Evolutionary conservation across 2,329 filamentous ascomycete genomes (phyloP).

Genomic region (Talaromyces sp.): DNA sequence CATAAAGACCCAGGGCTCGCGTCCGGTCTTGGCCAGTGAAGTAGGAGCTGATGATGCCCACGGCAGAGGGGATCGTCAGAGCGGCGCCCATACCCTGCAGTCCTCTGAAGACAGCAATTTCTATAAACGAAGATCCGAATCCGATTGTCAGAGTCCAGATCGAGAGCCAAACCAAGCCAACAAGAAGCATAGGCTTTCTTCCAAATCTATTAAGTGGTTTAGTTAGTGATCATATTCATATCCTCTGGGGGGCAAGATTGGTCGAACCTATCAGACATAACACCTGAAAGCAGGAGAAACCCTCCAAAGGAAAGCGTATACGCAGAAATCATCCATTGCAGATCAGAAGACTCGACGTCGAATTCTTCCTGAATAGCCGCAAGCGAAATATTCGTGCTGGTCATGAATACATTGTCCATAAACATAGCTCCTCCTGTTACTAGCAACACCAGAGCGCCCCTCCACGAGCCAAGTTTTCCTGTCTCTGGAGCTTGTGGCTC

Average conservation of each 20-base stretch:
- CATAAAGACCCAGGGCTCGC: slow-evolving; percentile 35
- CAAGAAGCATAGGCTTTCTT: slow-evolving; percentile 34
- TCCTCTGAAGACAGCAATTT: slow-evolving; percentile 35
- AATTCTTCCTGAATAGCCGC: slow-evolving; percentile 38
- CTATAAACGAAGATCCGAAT: slow-evolving; percentile 39
- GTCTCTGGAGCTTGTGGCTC: slow-evolving; percentile 22
- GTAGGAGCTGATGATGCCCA: slow-evolving; percentile 42
- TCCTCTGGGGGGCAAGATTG: not conserved
- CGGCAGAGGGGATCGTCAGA: slow-evolving; percentile 44
- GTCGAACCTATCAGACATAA: slow-evolving; percentile 28
- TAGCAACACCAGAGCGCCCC: slow-evolving; percentile 33
- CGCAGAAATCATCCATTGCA: slow-evolving; percentile 40
- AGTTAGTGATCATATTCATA: not conserved
- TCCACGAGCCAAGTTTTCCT: slow-evolving; percentile 33
- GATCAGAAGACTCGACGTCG: slow-evolving; percentile 26
- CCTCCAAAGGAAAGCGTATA: slow-evolving; percentile 39
- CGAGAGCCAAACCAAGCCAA: slow-evolving; percentile 32
- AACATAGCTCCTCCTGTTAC: slow-evolving; percentile 40
- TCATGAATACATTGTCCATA: slow-evolving; percentile 43
- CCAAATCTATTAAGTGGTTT: slow-evolving; percentile 23
- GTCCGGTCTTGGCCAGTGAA: slow-evolving; percentile 35
- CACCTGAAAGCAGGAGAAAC: slow-evolving; percentile 28
- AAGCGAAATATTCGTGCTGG: slow-evolving; percentile 37
- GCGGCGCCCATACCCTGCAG: slow-evolving; percentile 44
- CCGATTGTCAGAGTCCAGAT: slow-evolving; percentile 33